A percentile compares a stretch with the other conserved stretches of the same genome.
These are phyloP conservation scores for Chlamydomonas sphaeroides DNA, from an alignment of 139 green algal species.

Conservation along the genomic window DNA sequence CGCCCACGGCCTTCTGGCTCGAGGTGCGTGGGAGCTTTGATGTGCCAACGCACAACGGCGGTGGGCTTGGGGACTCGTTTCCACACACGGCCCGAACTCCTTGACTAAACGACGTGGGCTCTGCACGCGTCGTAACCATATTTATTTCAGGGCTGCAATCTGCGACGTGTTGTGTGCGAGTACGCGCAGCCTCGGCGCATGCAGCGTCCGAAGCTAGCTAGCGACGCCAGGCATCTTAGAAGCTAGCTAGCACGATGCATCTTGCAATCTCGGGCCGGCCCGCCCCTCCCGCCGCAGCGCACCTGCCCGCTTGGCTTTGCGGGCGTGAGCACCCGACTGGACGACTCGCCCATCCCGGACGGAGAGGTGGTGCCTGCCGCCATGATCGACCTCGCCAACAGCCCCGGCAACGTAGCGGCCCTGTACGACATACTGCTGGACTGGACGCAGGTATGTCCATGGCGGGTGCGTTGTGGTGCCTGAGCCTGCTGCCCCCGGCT, in stretches of 20 bases:
- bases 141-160: background rate
- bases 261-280: no score
- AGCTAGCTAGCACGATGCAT: no score
- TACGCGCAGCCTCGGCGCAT: no score
- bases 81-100: background rate
- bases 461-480: no score
- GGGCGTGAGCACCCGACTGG: background rate
- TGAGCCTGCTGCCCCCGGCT: no score
- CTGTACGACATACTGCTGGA: background rate
- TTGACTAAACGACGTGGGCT: background rate
- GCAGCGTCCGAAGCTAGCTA: no score
- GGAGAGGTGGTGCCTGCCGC: background rate
- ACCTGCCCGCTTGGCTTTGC: background rate
- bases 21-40: background rate
- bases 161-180: no score
- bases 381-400: background rate
- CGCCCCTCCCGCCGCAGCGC: background rate
- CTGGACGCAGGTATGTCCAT: background rate
- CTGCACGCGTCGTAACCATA: background rate
- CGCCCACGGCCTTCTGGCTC: background rate
- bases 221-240: no score
- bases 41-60: no score
- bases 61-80: no score
- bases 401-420: no score
- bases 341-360: background rate